phyloP scores from a whole-genome alignment of 371 early-diverging fungal species.

The Mucor saturninus region DNA sequence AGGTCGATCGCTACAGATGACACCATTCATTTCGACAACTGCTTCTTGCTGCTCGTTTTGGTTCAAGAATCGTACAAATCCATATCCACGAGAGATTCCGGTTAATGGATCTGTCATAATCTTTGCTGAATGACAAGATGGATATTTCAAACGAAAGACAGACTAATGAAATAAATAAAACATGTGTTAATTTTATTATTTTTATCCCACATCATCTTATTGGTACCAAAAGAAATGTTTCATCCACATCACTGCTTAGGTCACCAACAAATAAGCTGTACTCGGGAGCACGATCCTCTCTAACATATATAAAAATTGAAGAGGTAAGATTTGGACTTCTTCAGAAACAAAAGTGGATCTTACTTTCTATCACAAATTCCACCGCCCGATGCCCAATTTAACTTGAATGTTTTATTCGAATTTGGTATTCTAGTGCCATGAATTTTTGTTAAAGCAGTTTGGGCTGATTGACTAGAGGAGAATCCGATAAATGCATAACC shows the following conservation, averaged over 20 bases:
- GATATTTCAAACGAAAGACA: slow-evolving; percentile 61
- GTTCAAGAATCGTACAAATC: slow-evolving; percentile 78
- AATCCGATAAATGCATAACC: slow-evolving; percentile 85
- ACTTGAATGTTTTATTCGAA: slow-evolving; percentile 77
- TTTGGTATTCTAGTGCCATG: slow-evolving; percentile 86
- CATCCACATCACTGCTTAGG: slow-evolving; percentile 75
- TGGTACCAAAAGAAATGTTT: slow-evolving; percentile 73
- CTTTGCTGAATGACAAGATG: slow-evolving; percentile 76
- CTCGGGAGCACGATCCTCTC: slow-evolving; percentile 70
- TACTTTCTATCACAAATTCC: slow-evolving; percentile 56
- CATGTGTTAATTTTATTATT: background rate
- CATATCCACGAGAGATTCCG: slow-evolving; percentile 76
- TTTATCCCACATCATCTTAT: background rate
- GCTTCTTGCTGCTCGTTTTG: slow-evolving; percentile 78
- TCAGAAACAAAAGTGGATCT: background rate
- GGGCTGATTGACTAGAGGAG: slow-evolving; percentile 61
- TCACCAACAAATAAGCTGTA: slow-evolving; percentile 90
- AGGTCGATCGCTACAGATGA: slow-evolving; percentile 68
- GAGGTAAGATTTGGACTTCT: slow-evolving; percentile 6
- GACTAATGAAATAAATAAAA: slow-evolving; percentile 28
- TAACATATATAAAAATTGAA: slow-evolving; percentile 17
- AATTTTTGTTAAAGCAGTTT: slow-evolving; percentile 64
- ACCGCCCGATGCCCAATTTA: slow-evolving; percentile 92
- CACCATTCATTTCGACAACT: slow-evolving; percentile 77
- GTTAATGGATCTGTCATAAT: slow-evolving; percentile 77